Base-by-base conservation (phyloP, 306 rosid species). In the Adenanthera pavonina region DNA sequence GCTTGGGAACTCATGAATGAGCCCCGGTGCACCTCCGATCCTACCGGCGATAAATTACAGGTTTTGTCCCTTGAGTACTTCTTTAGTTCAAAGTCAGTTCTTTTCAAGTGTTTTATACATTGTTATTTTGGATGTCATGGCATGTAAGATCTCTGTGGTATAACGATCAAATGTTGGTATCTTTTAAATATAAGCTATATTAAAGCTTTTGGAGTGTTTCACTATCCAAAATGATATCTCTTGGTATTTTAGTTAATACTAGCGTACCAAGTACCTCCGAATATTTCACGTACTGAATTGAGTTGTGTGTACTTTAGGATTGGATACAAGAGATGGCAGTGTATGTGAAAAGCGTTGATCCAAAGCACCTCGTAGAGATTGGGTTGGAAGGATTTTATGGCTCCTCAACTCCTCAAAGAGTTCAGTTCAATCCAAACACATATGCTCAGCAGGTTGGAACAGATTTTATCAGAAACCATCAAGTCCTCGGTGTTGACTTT, bases 1-100 rank as follows among this genome's bases (percentile, higher is more conserved):
- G 94, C 97, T 78, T 95, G 99, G 99, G 99, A 95, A 73, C 88
- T 95, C 64, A 93, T 93, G 94, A 95, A 95, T 30, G 99, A 93
- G 75, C 97, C 99, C 81, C 89, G 97, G 57, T 95, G 99, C 90
- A 85, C 82, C 74, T 89, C 96, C 13, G 99, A 95, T 82, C 81
- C 98, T 61, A 60, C 97, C 0, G 98, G 99, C 20, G 86, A 93
- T 75, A 86, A 6, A 64, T 86, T 93, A 75, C 99, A 95, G 98
- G 97, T 93, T 79, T 12, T 57, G 15, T 19, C 64, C 35, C 64
- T 20, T 35, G 9, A 19, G 14, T 57, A 57, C 14, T 57, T 57
- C 14, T 57, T 57, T 9, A 57, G 33, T 57, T 57, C 64, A 8
- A 3, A 19, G 20, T 8, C 35, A 20, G 64, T 57, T 19, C 10